Conservation (phyloP, 768 basidiomycete genomes). For the Mycena kentingensis region DNA sequence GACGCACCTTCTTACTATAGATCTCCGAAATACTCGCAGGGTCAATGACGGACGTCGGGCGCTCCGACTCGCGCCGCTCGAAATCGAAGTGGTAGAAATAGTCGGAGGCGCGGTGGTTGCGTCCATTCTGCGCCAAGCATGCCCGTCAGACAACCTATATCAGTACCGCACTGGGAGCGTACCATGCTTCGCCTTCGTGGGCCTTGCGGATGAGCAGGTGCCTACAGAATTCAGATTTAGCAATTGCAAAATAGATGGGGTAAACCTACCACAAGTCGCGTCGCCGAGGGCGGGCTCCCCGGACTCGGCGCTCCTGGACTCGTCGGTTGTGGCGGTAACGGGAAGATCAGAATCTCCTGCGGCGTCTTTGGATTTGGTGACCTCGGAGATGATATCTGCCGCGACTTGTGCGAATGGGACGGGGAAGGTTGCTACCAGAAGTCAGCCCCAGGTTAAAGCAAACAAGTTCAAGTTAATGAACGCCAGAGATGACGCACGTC, state of each 20-base stretch:
- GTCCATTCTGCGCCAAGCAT: not conserved
- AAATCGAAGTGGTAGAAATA: slow-evolving; percentile 22
- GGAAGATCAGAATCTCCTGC: slow-evolving; percentile 16
- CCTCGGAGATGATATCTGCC: not conserved
- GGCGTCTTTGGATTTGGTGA: not conserved
- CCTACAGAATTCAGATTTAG: not conserved
- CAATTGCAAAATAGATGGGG: not conserved
- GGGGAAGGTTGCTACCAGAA: slow-evolving; percentile 10
- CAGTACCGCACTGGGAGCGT: not conserved
- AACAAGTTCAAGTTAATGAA: not conserved
- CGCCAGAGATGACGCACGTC: not conserved
- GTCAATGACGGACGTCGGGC: not conserved
- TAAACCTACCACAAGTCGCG: slow-evolving; percentile 7
- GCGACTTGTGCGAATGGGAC: not conserved
- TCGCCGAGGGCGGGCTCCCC: slow-evolving; percentile 5
- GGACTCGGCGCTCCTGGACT: not conserved
- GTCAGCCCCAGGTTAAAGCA: too few relatives aligned
- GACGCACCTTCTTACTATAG: slow-evolving; percentile 8
- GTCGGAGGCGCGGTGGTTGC: not conserved
- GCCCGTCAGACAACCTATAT: not conserved
- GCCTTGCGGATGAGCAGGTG: slow-evolving; percentile 8
- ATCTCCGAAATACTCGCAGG: slow-evolving; percentile 10
- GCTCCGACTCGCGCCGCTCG: slow-evolving; percentile 13
- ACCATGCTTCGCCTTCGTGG: slow-evolving; percentile 6
- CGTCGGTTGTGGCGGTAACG: slow-evolving; percentile 16